Conservation (phyloP, 306 rosid genomes). For the Pueraria montana region DNA sequence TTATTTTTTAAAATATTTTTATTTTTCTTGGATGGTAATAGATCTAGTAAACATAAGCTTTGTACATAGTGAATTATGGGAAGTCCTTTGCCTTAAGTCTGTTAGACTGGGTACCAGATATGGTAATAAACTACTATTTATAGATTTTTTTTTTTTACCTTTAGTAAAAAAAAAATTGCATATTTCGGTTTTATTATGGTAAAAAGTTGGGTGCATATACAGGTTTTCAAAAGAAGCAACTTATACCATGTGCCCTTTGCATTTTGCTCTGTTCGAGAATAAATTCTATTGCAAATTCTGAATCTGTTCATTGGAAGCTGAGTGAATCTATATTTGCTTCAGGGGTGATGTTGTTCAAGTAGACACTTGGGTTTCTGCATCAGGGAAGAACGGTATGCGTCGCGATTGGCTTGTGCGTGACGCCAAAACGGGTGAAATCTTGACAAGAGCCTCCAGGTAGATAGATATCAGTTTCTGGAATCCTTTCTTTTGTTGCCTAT, state of each 20-base stretch:
- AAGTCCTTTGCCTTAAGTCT: not conserved
- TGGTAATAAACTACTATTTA: not conserved
- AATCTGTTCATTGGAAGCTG: constrained; percentile 49
- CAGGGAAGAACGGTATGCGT: constrained; percentile 95
- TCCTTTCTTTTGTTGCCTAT: constrained; percentile 24
- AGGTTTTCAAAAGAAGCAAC: constrained; percentile 15
- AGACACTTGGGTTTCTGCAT: constrained; percentile 89
- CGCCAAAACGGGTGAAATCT: constrained; percentile 69
- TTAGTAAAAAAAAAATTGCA: not conserved
- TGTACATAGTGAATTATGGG: not conserved
- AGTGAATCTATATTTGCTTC: constrained; percentile 45
- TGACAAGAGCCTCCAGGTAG: constrained; percentile 96
- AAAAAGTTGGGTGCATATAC: constrained; percentile 22
- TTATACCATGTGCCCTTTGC: constrained; percentile 10
- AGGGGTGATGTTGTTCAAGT: constrained; percentile 99
- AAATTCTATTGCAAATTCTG: not conserved
- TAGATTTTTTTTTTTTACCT: not conserved
- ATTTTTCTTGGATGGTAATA: constrained; percentile 22
- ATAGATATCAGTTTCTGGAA: constrained; percentile 44
- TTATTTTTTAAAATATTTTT: not conserved
- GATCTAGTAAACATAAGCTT: not conserved
- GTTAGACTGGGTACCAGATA: not conserved
- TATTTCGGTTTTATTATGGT: constrained; percentile 5
- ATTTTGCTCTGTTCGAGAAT: not conserved
- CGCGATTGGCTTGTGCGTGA: constrained; percentile 96